Conservation (phyloP, 768 basidiomycete genomes). For the Cyclocybe cylindracea region DNA sequence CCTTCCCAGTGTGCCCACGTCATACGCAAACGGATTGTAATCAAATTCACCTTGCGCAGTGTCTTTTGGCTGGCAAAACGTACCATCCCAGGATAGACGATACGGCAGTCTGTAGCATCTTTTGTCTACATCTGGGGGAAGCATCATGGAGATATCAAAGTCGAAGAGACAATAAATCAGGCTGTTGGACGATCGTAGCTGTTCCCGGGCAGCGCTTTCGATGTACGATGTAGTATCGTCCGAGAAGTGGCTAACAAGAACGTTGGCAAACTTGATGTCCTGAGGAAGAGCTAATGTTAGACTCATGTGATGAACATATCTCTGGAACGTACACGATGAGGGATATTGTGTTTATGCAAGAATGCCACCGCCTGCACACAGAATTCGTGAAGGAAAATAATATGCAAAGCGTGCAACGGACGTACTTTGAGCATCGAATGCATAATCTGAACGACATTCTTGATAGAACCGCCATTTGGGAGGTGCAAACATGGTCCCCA, state of each 20-base stretch:
- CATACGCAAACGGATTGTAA: constrained; percentile 25
- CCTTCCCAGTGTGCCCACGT: constrained; percentile 21
- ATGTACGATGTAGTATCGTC: background rate
- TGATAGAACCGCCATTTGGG: background rate
- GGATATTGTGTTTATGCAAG: constrained; percentile 19
- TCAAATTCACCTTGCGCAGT: constrained; percentile 21
- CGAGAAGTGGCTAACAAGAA: constrained; percentile 17
- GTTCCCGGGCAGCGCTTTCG: background rate
- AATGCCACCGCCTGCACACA: constrained; percentile 13
- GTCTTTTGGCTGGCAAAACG: background rate
- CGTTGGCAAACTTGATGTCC: constrained; percentile 12
- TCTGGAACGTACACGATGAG: constrained; percentile 13
- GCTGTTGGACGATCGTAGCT: constrained; percentile 5
- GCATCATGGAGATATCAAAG: constrained; percentile 17
- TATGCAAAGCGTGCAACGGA: background rate
- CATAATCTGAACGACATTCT: constrained; percentile 12
- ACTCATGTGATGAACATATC: background rate
- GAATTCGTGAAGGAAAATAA: background rate
- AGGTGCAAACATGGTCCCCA: constrained; percentile 5
- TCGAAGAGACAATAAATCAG: constrained; percentile 21
- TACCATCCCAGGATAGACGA: constrained; percentile 7
- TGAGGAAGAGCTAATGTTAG: background rate
- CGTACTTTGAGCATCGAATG: constrained; percentile 16
- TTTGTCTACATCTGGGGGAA: constrained; percentile 6
- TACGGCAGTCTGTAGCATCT: constrained; percentile 7